Evolutionary conservation across 2,329 filamentous ascomycete species (phyloP), one percentile per base, ranked within the genome.

Genomic region (Fusarium sp.): DNA sequence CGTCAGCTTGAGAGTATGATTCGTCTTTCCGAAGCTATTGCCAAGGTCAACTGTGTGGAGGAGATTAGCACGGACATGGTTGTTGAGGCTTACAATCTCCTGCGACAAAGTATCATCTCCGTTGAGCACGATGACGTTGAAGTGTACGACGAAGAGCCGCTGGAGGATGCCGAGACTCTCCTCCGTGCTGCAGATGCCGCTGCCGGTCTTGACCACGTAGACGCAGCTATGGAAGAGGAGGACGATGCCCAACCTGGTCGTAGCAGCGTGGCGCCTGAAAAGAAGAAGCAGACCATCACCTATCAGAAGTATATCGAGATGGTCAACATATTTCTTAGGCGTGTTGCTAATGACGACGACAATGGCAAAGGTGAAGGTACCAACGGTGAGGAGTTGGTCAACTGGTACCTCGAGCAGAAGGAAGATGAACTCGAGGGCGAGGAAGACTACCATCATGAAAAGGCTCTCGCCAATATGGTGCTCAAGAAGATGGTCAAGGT

Each of bases 101-200:
- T 99, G 14, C 86, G 94, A 41, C 94, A 97, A 80, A 96, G 92
- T 78, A 99, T 99, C 77, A 97, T 99, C 74, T 96, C 92, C 3
- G 96, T 99, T 25, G 96, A 99, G 80, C 96, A 98, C 75, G 96
- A 99, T 73, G 96, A 99, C 73, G 90, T 99, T 17, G 95, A 98
- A 75, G 90, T 99, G 64, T 93, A 97, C 53, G 94, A 94, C 7
- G 87, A 93, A 4, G 79, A 78, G 15, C 78, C 75, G n/a, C 78
- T 60, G 61, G 82, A 82, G 65, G 83, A 84, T 63, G 78, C 81
- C 58, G 84, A 80, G 43, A 81, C 75, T 4, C 80, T 86, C 10
- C 78, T 77, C 27, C 82, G 76, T n/a, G 75, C 76, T 25, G 77
- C 80, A 46, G 80, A 70, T 73, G 77, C 80, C 53, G 80, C 71